Evolutionary conservation across 495 filamentous ascomycete species (phyloP).

Genomic region (Neurospora pannonica): DNA sequence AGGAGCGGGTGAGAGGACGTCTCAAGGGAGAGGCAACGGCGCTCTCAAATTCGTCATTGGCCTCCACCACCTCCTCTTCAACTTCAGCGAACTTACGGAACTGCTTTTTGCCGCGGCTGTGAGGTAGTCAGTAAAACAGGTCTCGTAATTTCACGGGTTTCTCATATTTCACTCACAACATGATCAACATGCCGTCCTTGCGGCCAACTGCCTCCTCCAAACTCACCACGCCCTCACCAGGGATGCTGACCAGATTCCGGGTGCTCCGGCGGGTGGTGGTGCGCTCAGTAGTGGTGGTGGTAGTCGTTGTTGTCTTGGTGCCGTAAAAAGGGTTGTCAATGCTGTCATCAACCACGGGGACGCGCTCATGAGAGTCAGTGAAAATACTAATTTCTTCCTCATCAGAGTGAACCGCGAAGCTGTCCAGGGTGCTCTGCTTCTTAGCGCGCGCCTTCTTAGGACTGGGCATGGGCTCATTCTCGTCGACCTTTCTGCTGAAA

Average conservation of each 20-base stretch:
- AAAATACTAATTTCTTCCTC: constrained; percentile 66
- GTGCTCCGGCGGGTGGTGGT: constrained; percentile 32
- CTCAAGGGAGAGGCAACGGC: constrained; percentile 37
- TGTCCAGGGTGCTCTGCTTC: constrained; percentile 54
- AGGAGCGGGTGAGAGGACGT: constrained; percentile 57
- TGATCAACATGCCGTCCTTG: constrained; percentile 71
- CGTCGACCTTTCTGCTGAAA: constrained; percentile 38
- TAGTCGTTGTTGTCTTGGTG: constrained; percentile 17
- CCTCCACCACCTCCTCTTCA: constrained; percentile 20
- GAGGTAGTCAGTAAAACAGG: neutral
- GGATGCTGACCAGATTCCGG: constrained; percentile 35
- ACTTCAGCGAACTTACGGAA: constrained; percentile 55
- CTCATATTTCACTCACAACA: constrained; percentile 60
- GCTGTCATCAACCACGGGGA: constrained; percentile 59
- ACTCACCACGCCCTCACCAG: constrained; percentile 45
- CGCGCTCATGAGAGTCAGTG: constrained; percentile 79
- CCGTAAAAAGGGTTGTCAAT: constrained; percentile 70
- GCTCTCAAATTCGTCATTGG: constrained; percentile 34
- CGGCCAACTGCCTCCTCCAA: constrained; percentile 54
- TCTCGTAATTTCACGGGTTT: constrained; percentile 11
- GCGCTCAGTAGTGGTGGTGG: constrained; percentile 15
- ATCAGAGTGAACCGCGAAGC: constrained; percentile 49
- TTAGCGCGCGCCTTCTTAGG: constrained; percentile 44
- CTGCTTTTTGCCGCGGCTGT: constrained; percentile 81
- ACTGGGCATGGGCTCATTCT: constrained; percentile 47